Conservation (phyloP, 306 rosid species). For the Psophocarpus tetragonolobus region DNA sequence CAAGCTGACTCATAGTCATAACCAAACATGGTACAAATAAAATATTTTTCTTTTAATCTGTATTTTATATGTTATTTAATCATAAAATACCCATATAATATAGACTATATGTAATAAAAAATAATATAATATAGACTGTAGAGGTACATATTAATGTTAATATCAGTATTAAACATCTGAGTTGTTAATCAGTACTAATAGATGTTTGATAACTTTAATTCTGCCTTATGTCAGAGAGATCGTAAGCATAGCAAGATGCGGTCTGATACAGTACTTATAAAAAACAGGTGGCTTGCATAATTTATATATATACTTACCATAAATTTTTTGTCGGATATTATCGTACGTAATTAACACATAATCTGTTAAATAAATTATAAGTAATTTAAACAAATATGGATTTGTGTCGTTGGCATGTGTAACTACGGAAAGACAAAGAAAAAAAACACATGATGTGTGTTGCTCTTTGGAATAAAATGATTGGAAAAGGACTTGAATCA, state of each 20-base stretch:
- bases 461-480: background rate
- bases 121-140: too few relatives aligned
- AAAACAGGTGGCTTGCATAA: background rate
- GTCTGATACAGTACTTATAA: background rate
- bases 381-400: constrained; percentile 18
- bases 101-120: too few relatives aligned
- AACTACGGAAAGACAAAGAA: constrained; percentile 30
- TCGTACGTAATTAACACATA: background rate
- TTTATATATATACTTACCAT: background rate
- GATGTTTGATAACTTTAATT: background rate
- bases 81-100: background rate
- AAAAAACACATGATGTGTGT: constrained; percentile 21
- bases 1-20: background rate
- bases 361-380: background rate
- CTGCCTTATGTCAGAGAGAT: background rate
- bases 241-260: background rate
- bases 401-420: constrained; percentile 30
- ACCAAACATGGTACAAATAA: background rate
- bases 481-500: constrained; percentile 26
- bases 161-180: background rate
- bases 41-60: background rate
- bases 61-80: background rate
- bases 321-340: background rate
- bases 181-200: background rate
- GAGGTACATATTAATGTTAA: background rate